Evolutionary conservation across 441 rosid species (phyloP).

Genomic region (Mallotus japonicus): DNA sequence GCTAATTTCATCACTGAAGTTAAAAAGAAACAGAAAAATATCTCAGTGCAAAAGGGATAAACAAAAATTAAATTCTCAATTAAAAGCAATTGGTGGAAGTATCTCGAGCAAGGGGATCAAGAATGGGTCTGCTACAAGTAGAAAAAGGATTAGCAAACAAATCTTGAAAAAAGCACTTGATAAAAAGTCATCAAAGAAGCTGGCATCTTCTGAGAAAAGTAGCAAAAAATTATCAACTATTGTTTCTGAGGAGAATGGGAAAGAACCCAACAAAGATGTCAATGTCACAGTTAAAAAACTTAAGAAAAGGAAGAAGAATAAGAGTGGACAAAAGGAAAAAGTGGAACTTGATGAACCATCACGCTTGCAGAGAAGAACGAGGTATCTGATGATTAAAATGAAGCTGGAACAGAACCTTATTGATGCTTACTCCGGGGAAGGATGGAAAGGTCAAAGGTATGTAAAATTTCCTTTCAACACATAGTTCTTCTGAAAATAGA

Average conservation of each 20-base stretch:
- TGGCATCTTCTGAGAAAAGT: constrained; percentile 24
- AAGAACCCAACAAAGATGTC: constrained; percentile 27
- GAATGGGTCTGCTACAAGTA: constrained; percentile 26
- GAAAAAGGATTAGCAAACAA: constrained; percentile 25
- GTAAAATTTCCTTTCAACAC: background rate
- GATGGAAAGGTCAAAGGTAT: constrained; percentile 99
- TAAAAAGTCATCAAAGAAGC: constrained; percentile 37
- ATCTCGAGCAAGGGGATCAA: constrained; percentile 27
- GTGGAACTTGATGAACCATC: constrained; percentile 66
- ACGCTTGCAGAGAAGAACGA: constrained; percentile 82
- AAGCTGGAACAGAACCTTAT: constrained; percentile 96
- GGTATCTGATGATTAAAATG: constrained; percentile 86
- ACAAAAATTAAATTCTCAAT: constrained; percentile 36
- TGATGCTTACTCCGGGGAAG: constrained; percentile 96
- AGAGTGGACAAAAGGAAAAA: constrained; percentile 46
- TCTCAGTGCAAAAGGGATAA: constrained; percentile 37
- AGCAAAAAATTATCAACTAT: constrained; percentile 21
- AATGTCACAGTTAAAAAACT: constrained; percentile 35
- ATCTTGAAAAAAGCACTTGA: constrained; percentile 28
- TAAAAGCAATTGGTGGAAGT: constrained; percentile 36
- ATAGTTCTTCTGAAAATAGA: constrained; percentile 7
- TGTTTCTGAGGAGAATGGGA: constrained; percentile 32
- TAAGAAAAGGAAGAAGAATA: constrained; percentile 48
- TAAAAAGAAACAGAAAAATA: constrained; percentile 36
- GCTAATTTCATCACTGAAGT: constrained; percentile 52